Evolutionary conservation across 352 stramenopile species (phyloP).

Genomic region (Discostella stelligera): DNA sequence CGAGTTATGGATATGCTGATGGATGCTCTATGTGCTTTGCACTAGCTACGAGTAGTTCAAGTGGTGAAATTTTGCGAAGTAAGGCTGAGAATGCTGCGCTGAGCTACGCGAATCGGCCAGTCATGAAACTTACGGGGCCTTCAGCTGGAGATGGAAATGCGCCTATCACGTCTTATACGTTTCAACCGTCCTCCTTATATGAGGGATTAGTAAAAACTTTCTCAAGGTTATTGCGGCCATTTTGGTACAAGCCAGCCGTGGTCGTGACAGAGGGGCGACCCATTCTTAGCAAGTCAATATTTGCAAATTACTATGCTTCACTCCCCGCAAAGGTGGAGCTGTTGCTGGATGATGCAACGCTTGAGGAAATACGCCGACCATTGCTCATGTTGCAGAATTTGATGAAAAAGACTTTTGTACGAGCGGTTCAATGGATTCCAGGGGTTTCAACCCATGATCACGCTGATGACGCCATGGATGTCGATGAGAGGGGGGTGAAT

Average conservation of each 20-base stretch:
- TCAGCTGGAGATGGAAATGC: slow-evolving; percentile 35
- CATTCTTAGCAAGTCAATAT: slow-evolving; percentile 46
- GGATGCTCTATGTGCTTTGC: slow-evolving; percentile 76
- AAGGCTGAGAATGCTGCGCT: slow-evolving; percentile 59
- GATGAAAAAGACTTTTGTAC: slow-evolving; percentile 64
- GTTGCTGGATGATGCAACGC: slow-evolving; percentile 61
- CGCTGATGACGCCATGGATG: slow-evolving; percentile 56
- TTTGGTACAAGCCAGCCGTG: slow-evolving; percentile 82
- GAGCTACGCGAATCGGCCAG: slow-evolving; percentile 34
- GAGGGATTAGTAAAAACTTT: slow-evolving; percentile 64
- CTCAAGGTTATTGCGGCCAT: slow-evolving; percentile 70
- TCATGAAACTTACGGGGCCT: slow-evolving; percentile 36
- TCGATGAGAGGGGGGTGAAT: slow-evolving; percentile 27
- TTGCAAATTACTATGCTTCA: slow-evolving; percentile 32
- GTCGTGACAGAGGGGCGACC: slow-evolving; percentile 74
- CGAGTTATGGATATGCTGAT: slow-evolving; percentile 73
- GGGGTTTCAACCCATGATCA: slow-evolving; percentile 26
- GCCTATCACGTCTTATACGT: slow-evolving; percentile 65
- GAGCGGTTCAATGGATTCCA: slow-evolving; percentile 63
- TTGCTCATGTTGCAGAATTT: slow-evolving; percentile 59
- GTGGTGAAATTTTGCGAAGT: slow-evolving; percentile 44
- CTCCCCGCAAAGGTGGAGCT: slow-evolving; percentile 80
- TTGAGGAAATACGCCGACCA: slow-evolving; percentile 63
- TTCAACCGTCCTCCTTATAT: slow-evolving; percentile 73
- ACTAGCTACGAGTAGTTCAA: slow-evolving; percentile 52